Conservation (phyloP, 345 rosid species). For the Moricandia arvensis region DNA sequence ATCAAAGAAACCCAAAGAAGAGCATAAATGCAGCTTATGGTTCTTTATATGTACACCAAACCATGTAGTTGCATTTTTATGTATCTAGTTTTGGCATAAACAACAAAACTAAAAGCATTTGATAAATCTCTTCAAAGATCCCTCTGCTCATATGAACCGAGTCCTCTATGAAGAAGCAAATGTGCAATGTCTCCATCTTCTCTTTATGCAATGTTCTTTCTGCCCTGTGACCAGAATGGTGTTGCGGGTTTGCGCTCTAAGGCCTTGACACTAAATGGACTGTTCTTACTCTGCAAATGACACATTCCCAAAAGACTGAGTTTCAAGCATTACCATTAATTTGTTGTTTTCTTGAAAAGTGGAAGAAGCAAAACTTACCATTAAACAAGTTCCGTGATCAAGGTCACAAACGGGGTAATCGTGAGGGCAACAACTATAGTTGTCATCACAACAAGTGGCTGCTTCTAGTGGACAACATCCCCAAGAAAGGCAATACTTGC, state of each 20-base stretch:
- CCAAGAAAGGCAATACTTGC: constrained; percentile 68
- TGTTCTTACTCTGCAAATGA: constrained; percentile 72
- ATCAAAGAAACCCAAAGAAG: constrained; percentile 15
- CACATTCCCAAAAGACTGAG: constrained; percentile 21
- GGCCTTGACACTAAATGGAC: constrained; percentile 71
- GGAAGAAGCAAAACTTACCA: constrained; percentile 42
- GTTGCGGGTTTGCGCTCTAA: constrained; percentile 68
- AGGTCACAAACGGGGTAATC: constrained; percentile 80
- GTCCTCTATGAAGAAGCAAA: constrained; percentile 14
- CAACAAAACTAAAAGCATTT: constrained; percentile 26
- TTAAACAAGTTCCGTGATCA: constrained; percentile 62
- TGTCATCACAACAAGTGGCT: constrained; percentile 90
- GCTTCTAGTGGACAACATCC: constrained; percentile 93
- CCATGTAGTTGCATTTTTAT: constrained; percentile 14
- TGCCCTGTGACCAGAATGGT: constrained; percentile 61
- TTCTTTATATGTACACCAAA: constrained; percentile 22
- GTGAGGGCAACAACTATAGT: constrained; percentile 85
- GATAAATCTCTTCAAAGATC: constrained; percentile 23
- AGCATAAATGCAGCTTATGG: constrained; percentile 23
- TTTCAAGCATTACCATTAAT: not conserved
- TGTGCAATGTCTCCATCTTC: constrained; percentile 3
- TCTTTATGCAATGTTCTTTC: constrained; percentile 45
- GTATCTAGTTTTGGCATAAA: constrained; percentile 26
- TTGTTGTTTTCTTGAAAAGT: constrained; percentile 4
- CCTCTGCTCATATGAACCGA: constrained; percentile 9